Evolutionary conservation across 2,329 filamentous ascomycete species (phyloP).

Genomic region (Fusarium sp.): DNA sequence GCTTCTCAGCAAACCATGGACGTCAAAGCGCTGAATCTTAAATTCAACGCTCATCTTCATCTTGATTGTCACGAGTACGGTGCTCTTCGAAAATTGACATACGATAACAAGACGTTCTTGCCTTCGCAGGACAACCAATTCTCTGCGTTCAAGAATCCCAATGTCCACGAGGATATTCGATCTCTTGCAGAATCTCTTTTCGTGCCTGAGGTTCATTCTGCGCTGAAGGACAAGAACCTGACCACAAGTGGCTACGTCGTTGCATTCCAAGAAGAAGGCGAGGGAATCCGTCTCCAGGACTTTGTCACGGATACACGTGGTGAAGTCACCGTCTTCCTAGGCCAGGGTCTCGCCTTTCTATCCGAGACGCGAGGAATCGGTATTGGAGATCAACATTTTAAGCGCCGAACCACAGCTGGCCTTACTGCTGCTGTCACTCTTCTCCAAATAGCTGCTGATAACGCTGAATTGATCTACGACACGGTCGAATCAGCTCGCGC

Average conservation of each 20-base stretch:
- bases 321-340: conserved; percentile 43
- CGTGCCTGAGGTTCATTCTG: conserved; percentile 42
- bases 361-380: conserved; percentile 48
- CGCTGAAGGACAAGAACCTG: conserved; percentile 31
- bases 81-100: conserved; percentile 1
- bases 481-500: conserved; percentile 43
- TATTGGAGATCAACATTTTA: conserved; percentile 45
- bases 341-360: conserved; percentile 47
- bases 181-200: conserved; percentile 45
- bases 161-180: conserved; percentile 48
- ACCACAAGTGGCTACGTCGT: conserved; percentile 46
- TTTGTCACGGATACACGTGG: conserved; percentile 47
- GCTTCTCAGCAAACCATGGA: conserved; percentile 47
- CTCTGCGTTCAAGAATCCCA: conserved; percentile 50
- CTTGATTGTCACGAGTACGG: conserved; percentile 51
- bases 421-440: conserved; percentile 44
- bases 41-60: conserved; percentile 47
- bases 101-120: conserved; percentile 33
- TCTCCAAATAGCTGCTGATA: conserved; percentile 45
- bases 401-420: conserved; percentile 45
- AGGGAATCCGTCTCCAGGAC: conserved; percentile 42
- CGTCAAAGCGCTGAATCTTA: conserved; percentile 45
- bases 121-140: conserved; percentile 46
- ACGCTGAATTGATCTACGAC: conserved; percentile 41
- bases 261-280: conserved; percentile 26